phyloP scores from a whole-genome alignment of 2,329 filamentous ascomycete genomes.

The Botrytis pseudocinerea region DNA sequence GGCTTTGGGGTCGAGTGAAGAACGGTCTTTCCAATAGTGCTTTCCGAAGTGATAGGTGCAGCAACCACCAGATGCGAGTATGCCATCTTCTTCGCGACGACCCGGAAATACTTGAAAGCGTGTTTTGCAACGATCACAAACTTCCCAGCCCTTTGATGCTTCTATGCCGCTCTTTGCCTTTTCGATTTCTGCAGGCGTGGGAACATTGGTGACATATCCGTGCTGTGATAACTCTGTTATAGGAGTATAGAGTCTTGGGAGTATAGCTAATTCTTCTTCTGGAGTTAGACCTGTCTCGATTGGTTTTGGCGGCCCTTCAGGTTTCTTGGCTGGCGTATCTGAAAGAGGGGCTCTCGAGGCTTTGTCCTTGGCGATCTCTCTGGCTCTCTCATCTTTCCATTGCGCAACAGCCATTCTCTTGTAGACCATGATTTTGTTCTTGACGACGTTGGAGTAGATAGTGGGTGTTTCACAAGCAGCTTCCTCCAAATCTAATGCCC shows the following conservation, averaged over 20 bases:
- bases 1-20: slow-evolving; percentile 55
- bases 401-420: slow-evolving; percentile 71
- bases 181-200: slow-evolving; percentile 65
- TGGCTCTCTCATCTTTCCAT: slow-evolving; percentile 66
- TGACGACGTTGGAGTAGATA: slow-evolving; percentile 83
- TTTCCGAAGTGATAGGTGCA: slow-evolving; percentile 84
- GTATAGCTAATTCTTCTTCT: slow-evolving; percentile 66
- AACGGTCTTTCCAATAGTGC: slow-evolving; percentile 54
- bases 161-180: slow-evolving; percentile 65
- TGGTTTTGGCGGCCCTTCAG: slow-evolving; percentile 47
- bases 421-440: slow-evolving; percentile 73
- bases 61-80: slow-evolving; percentile 71
- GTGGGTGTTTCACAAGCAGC: slow-evolving; percentile 65
- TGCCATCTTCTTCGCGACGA: slow-evolving; percentile 72
- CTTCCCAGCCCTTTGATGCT: slow-evolving; percentile 75
- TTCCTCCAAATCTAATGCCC: slow-evolving; percentile 77
- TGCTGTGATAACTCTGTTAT: slow-evolving; percentile 62
- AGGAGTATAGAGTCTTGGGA: slow-evolving; percentile 63
- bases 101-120: slow-evolving; percentile 93
- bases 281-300: slow-evolving; percentile 70
- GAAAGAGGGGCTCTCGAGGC: slow-evolving; percentile 39
- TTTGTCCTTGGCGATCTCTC: slow-evolving; percentile 45
- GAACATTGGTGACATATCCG: slow-evolving; percentile 74
- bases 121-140: slow-evolving; percentile 81
- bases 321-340: slow-evolving; percentile 37